Base-by-base conservation (phyloP, 371 early-diverging fungal genomes). In the Mortierella sp. region DNA sequence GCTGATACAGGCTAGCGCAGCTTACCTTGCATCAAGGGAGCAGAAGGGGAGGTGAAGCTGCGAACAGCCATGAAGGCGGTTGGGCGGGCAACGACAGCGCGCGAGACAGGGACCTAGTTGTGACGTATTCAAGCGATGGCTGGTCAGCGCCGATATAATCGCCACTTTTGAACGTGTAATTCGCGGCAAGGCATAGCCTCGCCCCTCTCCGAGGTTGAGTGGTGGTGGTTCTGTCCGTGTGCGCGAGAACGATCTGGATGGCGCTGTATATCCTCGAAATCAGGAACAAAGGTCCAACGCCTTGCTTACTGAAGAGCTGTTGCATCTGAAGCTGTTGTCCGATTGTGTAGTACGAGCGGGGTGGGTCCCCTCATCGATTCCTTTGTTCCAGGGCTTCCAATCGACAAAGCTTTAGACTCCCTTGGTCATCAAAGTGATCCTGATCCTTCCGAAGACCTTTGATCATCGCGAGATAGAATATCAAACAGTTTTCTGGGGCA, bases 41-140 rank as follows among this genome's bases (percentile, higher is more conserved):
- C 67, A n/a, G 74, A 73, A 27, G 78, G 70, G 23, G 78, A 62
- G 10, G 78, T 66, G 67, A 76, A 76, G 78, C 60, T 76, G 60
- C 78, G 78, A 60, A 66, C 78, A 28, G 78, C 78, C 78, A 76
- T 76, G 70, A 54, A 63, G 51, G 73, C 46, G 23, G 72, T 60
- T 34, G 64, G 69, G 47, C 76, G 69, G 26, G 70, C 76, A 24
- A 52, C 78, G 41, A 58, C 59, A 48, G 67, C 66, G 45, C 78
- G 61, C 28, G 61, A 61, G 53, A 61, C 61, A n/a, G 61, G 78
- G 63, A 58, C 43, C 64, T 64, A 64, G 27, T 14, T 48, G n/a
- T 5, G 24, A 54, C 6, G 13, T 23, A 23, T 23, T 4, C 48
- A 24, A 9, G 24, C 16, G 16, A 19, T 16, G 23, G 23, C 23